A percentile compares a stretch with the other conserved stretches of the same genome.
These are phyloP conservation scores for Mycena citricolor DNA, from an alignment of 1,284 basidiomycete species.

Conservation along the genomic window DNA sequence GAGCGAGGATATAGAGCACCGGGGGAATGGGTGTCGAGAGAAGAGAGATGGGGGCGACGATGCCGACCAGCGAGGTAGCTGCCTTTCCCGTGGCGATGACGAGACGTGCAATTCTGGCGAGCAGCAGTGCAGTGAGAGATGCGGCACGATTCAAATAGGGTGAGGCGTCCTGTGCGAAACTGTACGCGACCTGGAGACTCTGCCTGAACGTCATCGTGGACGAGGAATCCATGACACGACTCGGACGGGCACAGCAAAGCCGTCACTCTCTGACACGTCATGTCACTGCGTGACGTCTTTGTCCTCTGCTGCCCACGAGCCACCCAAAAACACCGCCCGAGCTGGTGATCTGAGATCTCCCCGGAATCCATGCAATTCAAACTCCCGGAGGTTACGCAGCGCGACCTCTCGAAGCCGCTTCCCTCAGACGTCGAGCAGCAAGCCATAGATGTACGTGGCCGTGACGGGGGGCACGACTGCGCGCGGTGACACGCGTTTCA, in stretches of 20 bases:
- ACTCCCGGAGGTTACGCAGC: slow-evolving; percentile 11
- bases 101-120: not conserved
- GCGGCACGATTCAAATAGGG: slow-evolving; percentile 2
- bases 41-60: slow-evolving; percentile 33
- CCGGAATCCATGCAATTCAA: slow-evolving; percentile 18
- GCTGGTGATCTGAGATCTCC: too few relatives aligned
- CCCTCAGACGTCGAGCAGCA: slow-evolving; percentile 19
- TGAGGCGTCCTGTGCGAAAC: too few relatives aligned
- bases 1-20: slow-evolving; percentile 49
- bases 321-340: too few relatives aligned
- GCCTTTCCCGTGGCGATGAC: not conserved
- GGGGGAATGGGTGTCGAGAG: slow-evolving; percentile 38
- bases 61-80: slow-evolving; percentile 23
- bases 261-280: too few relatives aligned
- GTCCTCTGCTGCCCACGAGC: too few relatives aligned
- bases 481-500: too few relatives aligned
- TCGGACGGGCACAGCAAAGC: too few relatives aligned
- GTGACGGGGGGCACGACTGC: not conserved
- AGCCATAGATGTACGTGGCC: slow-evolving; percentile 2
- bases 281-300: too few relatives aligned
- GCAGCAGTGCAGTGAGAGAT: not conserved
- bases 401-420: slow-evolving; percentile 15
- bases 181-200: too few relatives aligned
- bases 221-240: too few relatives aligned
- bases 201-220: too few relatives aligned